A percentile compares a stretch with the other conserved stretches of the same genome.
These are phyloP conservation scores for Debaryomycetaceae sp. DNA, from an alignment of 1,139 yeast species.

Conservation along the genomic window DNA sequence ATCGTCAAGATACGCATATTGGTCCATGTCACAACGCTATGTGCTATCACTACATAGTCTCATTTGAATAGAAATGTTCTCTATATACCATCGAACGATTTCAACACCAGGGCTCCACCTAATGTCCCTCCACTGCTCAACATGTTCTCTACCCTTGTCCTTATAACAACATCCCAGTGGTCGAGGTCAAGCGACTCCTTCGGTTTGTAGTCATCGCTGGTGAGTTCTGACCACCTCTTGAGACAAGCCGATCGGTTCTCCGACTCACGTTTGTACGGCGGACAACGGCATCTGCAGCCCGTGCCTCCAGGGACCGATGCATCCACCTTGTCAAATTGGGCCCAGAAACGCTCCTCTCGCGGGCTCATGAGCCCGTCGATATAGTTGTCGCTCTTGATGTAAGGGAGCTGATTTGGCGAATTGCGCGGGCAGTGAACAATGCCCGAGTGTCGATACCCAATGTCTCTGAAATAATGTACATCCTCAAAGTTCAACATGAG, in stretches of 20 bases:
- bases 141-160: slow-evolving; percentile 19
- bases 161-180: slow-evolving; percentile 28
- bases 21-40: too few species aligned
- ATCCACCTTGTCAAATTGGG: slow-evolving; percentile 41
- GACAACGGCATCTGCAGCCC: slow-evolving; percentile 88
- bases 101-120: slow-evolving; percentile 15
- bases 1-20: too few species aligned
- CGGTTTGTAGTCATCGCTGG: slow-evolving; percentile 29
- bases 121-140: slow-evolving; percentile 25
- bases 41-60: too few species aligned
- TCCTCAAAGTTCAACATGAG: slow-evolving; percentile 63
- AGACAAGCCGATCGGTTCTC: slow-evolving; percentile 56
- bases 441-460: slow-evolving; percentile 79
- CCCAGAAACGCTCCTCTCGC: slow-evolving; percentile 31
- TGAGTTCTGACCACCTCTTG: slow-evolving; percentile 48
- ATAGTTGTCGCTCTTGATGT: slow-evolving; percentile 23
- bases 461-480: slow-evolving; percentile 84
- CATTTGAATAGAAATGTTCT: slow-evolving; percentile 25
- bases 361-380: slow-evolving; percentile 11
- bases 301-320: slow-evolving; percentile 44
- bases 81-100: slow-evolving; percentile 7
- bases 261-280: slow-evolving; percentile 43
- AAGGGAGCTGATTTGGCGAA: slow-evolving; percentile 44
- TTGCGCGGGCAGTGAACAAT: slow-evolving; percentile 83
- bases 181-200: slow-evolving; percentile 28